Conservation (phyloP, 257 asterid genomes). For the Lantana camara region DNA sequence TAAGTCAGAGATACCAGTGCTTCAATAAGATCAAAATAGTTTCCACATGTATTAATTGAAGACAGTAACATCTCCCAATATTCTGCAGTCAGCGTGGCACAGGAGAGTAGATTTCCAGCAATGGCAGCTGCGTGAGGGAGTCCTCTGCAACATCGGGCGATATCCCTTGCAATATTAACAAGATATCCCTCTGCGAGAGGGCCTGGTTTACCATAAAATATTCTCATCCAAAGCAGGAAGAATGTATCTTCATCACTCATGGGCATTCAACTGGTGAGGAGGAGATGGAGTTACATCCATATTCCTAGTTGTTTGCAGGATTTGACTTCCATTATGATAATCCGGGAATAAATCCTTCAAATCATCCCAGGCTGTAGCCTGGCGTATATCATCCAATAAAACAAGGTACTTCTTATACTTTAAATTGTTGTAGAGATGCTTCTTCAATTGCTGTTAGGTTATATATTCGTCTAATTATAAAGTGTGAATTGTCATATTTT, state of each 20-base stretch:
- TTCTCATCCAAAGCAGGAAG: not conserved
- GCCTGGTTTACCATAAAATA: not conserved
- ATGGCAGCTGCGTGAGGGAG: not conserved
- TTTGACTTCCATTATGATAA: not conserved
- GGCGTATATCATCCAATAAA: slow-evolving; percentile 26
- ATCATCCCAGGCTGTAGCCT: slow-evolving; percentile 12
- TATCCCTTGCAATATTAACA: too few relatives aligned
- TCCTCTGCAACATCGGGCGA: not conserved
- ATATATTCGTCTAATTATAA: too few relatives aligned
- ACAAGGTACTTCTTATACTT: not conserved
- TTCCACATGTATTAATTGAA: not conserved
- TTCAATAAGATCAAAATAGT: not conserved
- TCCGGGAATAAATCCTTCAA: not conserved
- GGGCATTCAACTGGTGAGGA: not conserved
- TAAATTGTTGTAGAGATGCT: not conserved
- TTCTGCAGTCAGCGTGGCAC: not conserved
- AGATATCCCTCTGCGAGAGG: too few relatives aligned
- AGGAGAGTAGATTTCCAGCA: not conserved
- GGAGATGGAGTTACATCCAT: too few relatives aligned
- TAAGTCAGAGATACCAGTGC: slow-evolving; percentile 1
- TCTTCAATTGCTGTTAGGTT: not conserved
- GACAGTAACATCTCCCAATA: not conserved
- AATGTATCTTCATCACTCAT: not conserved
- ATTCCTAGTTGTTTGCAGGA: slow-evolving; percentile 16
- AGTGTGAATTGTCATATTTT: too few relatives aligned